Conservation (phyloP, 78 protist genomes). For the Dictyostelium intermedium region DNA sequence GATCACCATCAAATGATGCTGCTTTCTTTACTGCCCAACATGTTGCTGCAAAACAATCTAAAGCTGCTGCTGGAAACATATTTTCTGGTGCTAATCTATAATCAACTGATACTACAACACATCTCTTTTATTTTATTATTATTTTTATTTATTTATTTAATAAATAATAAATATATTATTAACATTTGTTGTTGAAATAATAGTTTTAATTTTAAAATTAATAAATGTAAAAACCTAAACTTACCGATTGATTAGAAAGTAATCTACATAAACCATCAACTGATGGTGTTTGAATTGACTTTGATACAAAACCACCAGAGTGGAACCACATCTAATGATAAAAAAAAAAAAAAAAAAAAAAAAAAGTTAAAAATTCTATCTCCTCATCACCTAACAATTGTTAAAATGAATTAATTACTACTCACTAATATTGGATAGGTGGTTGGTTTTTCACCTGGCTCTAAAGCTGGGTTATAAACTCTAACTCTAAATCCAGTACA, state of each 20-base stretch:
- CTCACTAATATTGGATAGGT: slow-evolving; percentile 38
- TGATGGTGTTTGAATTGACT: slow-evolving; percentile 71
- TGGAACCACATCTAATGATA: slow-evolving; percentile 63
- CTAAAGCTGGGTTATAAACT: slow-evolving; percentile 64
- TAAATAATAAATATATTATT: background rate
- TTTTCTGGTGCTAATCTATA: slow-evolving; percentile 78
- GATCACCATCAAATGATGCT: slow-evolving; percentile 72
- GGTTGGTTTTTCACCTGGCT: slow-evolving; percentile 37
- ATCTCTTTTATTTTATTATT: too few relatives aligned
- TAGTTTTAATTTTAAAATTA: too few relatives aligned
- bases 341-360: background rate
- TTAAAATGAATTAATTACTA: background rate
- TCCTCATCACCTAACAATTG: too few relatives aligned
- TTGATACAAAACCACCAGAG: slow-evolving; percentile 67
- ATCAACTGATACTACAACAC: slow-evolving; percentile 68
- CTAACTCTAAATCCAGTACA: slow-evolving; percentile 70
- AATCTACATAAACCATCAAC: slow-evolving; percentile 70
- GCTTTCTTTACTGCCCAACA: slow-evolving; percentile 76
- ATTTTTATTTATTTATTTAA: too few relatives aligned
- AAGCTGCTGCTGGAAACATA: slow-evolving; percentile 69
- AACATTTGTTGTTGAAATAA: too few relatives aligned
- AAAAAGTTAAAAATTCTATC: too few relatives aligned
- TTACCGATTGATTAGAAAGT: slow-evolving; percentile 50
- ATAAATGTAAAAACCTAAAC: slow-evolving; percentile 2
- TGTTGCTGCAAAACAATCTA: slow-evolving; percentile 77